Evolutionary conservation across 441 rosid genomes (phyloP).

Genomic region (Gossypium gossypioides): DNA sequence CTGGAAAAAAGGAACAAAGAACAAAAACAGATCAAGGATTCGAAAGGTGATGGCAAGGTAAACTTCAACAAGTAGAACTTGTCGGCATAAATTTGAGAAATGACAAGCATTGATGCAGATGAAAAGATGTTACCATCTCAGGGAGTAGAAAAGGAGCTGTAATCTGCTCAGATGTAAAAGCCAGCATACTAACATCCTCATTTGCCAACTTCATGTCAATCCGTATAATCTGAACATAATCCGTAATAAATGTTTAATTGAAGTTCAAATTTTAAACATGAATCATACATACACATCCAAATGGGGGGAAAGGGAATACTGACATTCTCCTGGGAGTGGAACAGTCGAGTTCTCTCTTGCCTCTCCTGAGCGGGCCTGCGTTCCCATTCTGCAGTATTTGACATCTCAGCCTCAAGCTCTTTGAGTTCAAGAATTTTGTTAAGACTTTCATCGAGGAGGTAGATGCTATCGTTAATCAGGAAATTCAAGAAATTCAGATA

Average conservation of each 20-base stretch:
- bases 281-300: background rate
- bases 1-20: conserved; percentile 28
- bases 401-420: conserved; percentile 94
- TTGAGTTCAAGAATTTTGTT: conserved; percentile 94
- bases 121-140: conserved; percentile 63
- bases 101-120: background rate
- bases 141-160: conserved; percentile 92
- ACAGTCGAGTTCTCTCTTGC: conserved; percentile 86
- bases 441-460: conserved; percentile 94
- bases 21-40: background rate
- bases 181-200: conserved; percentile 91
- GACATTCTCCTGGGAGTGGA: conserved; percentile 94
- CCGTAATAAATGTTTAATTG: background rate
- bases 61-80: background rate
- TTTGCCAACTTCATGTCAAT: conserved; percentile 97
- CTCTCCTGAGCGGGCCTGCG: conserved; percentile 86
- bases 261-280: background rate
- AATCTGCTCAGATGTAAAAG: conserved; percentile 91
- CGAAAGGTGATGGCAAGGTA: background rate
- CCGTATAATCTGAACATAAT: conserved; percentile 59
- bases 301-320: conserved; percentile 19
- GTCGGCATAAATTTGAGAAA: background rate
- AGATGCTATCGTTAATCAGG: conserved; percentile 93
- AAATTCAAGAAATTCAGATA: conserved; percentile 94
- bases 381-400: conserved; percentile 86